Conservation (phyloP, 2,329 filamentous ascomycete genomes). For the Microsporum audouinii region DNA sequence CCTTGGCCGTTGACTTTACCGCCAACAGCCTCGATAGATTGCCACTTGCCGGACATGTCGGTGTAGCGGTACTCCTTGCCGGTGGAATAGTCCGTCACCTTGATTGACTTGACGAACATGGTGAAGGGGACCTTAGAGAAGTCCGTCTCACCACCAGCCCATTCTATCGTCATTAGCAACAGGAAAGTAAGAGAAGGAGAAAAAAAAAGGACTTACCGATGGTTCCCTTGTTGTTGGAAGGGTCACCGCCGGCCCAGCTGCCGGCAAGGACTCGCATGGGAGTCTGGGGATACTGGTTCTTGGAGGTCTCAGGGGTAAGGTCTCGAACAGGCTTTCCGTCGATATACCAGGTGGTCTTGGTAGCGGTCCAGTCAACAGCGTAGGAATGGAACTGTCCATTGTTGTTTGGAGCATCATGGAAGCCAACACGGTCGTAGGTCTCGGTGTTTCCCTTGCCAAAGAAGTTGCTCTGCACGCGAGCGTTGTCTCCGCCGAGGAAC, state of each 20-base stretch:
- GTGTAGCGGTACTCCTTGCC: slow-evolving; percentile 74
- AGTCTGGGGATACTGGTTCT: slow-evolving; percentile 75
- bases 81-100: slow-evolving; percentile 84
- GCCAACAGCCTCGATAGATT: slow-evolving; percentile 69
- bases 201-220: no score
- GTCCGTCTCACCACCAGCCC: slow-evolving; percentile 78
- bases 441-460: slow-evolving; percentile 85
- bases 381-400: slow-evolving; percentile 75
- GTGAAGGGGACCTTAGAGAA: slow-evolving; percentile 82
- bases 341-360: slow-evolving; percentile 77
- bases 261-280: slow-evolving; percentile 93
- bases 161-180: slow-evolving; percentile 37
- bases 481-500: slow-evolving; percentile 70
- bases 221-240: slow-evolving; percentile 66
- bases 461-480: slow-evolving; percentile 89
- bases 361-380: slow-evolving; percentile 78
- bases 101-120: slow-evolving; percentile 69
- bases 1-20: slow-evolving; percentile 63
- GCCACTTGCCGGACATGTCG: slow-evolving; percentile 65
- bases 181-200: background rate
- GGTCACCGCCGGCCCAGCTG: slow-evolving; percentile 81
- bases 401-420: slow-evolving; percentile 56
- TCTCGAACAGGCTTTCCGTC: slow-evolving; percentile 67
- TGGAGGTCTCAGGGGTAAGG: slow-evolving; percentile 56
- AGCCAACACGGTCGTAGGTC: slow-evolving; percentile 77